These are phyloP conservation scores for Datisca glomerata DNA, from an alignment of 306 rosid species.

Conservation along the genomic window DNA sequence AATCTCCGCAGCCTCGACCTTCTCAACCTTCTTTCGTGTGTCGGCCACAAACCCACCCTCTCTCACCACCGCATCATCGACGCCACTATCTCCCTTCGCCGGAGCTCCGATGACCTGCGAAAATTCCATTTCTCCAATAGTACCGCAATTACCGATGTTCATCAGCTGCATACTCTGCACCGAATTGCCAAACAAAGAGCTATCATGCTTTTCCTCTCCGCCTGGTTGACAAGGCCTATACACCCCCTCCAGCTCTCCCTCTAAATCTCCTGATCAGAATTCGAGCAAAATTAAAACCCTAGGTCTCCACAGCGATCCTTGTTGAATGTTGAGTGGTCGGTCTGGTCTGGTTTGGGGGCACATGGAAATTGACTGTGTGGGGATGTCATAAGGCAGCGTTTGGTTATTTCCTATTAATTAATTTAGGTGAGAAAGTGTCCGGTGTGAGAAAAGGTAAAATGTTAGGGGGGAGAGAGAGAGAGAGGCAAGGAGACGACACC, in stretches of 20 bases:
- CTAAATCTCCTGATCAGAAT: constrained; percentile 8
- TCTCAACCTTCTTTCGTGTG: constrained; percentile 2
- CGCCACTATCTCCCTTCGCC: not conserved
- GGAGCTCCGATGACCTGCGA: constrained; percentile 13
- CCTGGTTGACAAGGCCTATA: constrained; percentile 10
- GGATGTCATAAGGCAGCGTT: constrained; percentile 26
- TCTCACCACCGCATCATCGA: not conserved
- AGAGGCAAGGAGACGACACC: no score
- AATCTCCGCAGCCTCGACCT: constrained; percentile 18
- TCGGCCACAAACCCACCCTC: not conserved
- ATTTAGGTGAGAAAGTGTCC: not conserved
- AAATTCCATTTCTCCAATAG: constrained; percentile 7
- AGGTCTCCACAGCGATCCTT: constrained; percentile 7
- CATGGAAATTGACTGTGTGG: constrained; percentile 29
- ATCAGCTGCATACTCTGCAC: not conserved
- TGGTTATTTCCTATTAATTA: constrained; percentile 5
- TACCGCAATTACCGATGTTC: constrained; percentile 9
- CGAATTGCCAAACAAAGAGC: not conserved
- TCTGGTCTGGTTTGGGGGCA: constrained; percentile 16
- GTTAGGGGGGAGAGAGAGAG: no score
- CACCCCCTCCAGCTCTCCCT: not conserved
- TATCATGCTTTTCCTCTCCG: not conserved
- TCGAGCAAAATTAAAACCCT: constrained; percentile 17
- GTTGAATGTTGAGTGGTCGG: constrained; percentile 13
- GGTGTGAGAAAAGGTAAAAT: not conserved